Evolutionary conservation across 2,329 filamentous ascomycete genomes (phyloP).

Genomic region (Penicillium sp.): DNA sequence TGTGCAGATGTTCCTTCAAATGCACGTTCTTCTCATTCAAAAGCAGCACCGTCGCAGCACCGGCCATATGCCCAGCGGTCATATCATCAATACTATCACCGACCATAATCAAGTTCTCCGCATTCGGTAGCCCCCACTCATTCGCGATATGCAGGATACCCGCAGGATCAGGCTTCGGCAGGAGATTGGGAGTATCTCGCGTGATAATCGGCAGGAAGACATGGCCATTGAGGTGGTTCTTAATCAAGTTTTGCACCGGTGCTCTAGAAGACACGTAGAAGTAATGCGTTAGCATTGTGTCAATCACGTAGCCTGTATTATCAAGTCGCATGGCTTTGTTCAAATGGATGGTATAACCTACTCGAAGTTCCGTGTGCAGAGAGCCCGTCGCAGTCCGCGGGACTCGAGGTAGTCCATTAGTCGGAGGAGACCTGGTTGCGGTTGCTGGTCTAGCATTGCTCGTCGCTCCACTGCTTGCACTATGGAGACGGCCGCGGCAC

Average conservation of each 20-base stretch:
- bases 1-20: constrained; percentile 67
- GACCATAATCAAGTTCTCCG: constrained; percentile 43
- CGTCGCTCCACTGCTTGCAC: constrained; percentile 75
- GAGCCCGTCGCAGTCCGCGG: constrained; percentile 66
- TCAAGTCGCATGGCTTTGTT: background rate
- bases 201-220: constrained; percentile 77
- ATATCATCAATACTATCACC: constrained; percentile 90
- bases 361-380: constrained; percentile 95
- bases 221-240: constrained; percentile 66
- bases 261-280: constrained; percentile 24
- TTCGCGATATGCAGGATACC: constrained; percentile 82
- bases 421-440: constrained; percentile 72
- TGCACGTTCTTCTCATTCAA: constrained; percentile 75
- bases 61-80: constrained; percentile 76
- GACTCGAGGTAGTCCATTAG: constrained; percentile 80
- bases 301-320: background rate
- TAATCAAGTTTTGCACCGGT: constrained; percentile 50
- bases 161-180: constrained; percentile 80
- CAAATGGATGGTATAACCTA: constrained; percentile 30
- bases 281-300: background rate
- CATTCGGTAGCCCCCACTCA: constrained; percentile 63
- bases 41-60: constrained; percentile 85
- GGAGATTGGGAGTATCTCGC: constrained; percentile 62
- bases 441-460: constrained; percentile 74
- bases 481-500: constrained; percentile 63